Base-by-base conservation (phyloP, 2,329 filamentous ascomycete species). In the Pseudogymnoascus destructans region DNA sequence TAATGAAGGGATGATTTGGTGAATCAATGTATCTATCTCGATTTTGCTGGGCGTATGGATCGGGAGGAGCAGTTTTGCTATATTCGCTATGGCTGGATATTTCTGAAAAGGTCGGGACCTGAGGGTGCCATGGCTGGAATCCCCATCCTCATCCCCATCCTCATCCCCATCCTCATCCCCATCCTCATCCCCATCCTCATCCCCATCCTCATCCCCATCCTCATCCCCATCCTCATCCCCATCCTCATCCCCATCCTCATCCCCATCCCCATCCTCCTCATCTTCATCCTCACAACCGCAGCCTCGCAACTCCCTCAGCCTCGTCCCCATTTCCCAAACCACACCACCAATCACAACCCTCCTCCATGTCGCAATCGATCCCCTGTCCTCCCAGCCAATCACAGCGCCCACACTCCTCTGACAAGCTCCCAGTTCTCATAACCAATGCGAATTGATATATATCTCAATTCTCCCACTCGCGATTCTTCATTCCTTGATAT, bases 391-490 rank as follows among this genome's bases (percentile, higher is more conserved):
- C 3, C 40, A 49, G 40, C 40, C 21, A 49, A 49, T 49, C 40
- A 49, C 21, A 25, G 21, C 10, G 11, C 21, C 13, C 40, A 9
- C 21, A 3, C 8, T 25, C 19, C 21, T 49, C 40, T 49, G 40
- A 1, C 21, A 25, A 1, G 21, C 40, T 15, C 6, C 15, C 11
- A 49, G 40, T 2, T 13, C 21, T 49, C 40, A 49, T n/a, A 3
- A 6, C 1, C 40, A 13, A 15, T 25, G 40, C 40, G 13, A 49
- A 25, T 25, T 13, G 40, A 49, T 49, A 49, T 49, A 49, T 49
- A 49, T 49, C 25, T 49, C 40, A 49, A 49, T 49, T 49, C 40
- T 25, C 40, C 40, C 40, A 49, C 27, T 49, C 27, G 40, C 40
- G 21, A 25, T 49, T 27, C 40, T 13, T 7, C 21, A 15, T 49